These are phyloP conservation scores for Penicillium sp. DNA, from an alignment of 2,329 filamentous ascomycete genomes.

Conservation along the genomic window DNA sequence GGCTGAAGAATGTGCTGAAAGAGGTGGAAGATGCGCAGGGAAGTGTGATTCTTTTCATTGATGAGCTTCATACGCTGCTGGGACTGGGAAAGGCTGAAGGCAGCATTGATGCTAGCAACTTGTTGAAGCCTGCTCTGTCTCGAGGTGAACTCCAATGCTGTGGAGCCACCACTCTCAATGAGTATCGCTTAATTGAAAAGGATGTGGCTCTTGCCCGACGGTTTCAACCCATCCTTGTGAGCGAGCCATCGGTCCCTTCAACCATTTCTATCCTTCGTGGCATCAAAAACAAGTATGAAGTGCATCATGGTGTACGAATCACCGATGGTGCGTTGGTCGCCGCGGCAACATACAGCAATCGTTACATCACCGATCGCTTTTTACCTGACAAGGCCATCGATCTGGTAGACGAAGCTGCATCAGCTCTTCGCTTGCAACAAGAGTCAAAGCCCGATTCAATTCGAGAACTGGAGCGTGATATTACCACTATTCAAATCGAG, in stretches of 20 bases:
- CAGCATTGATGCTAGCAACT: slow-evolving; percentile 92
- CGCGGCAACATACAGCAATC: slow-evolving; percentile 87
- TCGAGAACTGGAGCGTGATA: slow-evolving; percentile 85
- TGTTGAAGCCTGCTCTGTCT: slow-evolving; percentile 90
- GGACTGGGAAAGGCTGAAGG: slow-evolving; percentile 94
- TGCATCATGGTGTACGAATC: slow-evolving; percentile 94
- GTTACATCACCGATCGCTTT: slow-evolving; percentile 95
- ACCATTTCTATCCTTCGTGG: slow-evolving; percentile 94
- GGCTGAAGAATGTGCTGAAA: slow-evolving; percentile 84
- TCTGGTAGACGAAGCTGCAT: slow-evolving; percentile 92
- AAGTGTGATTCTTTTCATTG: slow-evolving; percentile 89
- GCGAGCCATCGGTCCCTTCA: slow-evolving; percentile 85
- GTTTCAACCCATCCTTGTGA: slow-evolving; percentile 94
- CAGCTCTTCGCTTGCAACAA: slow-evolving; percentile 85
- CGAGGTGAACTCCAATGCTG: slow-evolving; percentile 93
- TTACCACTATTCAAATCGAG: slow-evolving; percentile 97
- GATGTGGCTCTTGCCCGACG: slow-evolving; percentile 88
- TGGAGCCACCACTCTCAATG: slow-evolving; percentile 87
- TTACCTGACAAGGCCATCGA: slow-evolving; percentile 97
- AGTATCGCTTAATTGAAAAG: slow-evolving; percentile 93
- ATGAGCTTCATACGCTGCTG: slow-evolving; percentile 88
- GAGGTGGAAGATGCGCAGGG: slow-evolving; percentile 90
- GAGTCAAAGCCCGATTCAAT: slow-evolving; percentile 97
- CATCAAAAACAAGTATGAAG: slow-evolving; percentile 97
- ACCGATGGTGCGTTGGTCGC: slow-evolving; percentile 90